Conservation (phyloP, 1,139 yeast species). For the Sugiyamaella novakii region DNA sequence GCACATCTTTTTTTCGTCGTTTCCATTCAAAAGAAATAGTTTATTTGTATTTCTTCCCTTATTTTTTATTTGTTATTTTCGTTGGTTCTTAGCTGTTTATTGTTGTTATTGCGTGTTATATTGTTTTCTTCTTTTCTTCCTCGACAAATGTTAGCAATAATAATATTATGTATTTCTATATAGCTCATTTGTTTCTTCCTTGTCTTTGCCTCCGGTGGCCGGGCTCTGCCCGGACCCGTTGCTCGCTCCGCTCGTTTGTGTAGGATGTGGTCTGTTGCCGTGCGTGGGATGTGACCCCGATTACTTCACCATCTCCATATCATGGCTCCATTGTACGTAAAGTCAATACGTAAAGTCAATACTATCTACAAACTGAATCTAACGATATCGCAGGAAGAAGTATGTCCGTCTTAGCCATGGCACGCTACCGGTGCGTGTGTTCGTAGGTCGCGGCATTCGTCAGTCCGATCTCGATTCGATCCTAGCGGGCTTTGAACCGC, state of each 20-base stretch:
- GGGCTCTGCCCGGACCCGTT: too few species aligned
- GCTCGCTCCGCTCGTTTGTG: too few species aligned
- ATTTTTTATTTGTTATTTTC: constrained; percentile 19
- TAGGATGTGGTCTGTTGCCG: too few species aligned
- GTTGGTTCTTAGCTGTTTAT: constrained; percentile 10
- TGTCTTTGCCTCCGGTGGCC: too few species aligned
- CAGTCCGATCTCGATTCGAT: constrained; percentile 6
- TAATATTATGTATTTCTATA: constrained; percentile 20
- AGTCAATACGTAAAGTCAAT: not conserved
- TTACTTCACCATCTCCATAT: too few species aligned
- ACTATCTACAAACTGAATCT: too few species aligned
- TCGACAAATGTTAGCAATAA: constrained; percentile 10
- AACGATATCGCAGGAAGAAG: constrained; percentile 13
- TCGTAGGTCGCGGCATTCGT: constrained; percentile 14
- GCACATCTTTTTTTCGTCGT: constrained; percentile 7
- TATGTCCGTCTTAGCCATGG: constrained; percentile 15
- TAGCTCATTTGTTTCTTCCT: too few species aligned
- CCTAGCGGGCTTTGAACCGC: constrained; percentile 8
- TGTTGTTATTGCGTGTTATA: constrained; percentile 3
- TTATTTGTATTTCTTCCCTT: constrained; percentile 15
- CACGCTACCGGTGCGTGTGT: constrained; percentile 20
- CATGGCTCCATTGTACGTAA: not conserved
- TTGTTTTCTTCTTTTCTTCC: constrained; percentile 17
- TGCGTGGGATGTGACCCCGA: too few species aligned
- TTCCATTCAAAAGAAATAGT: constrained; percentile 10